Base-by-base conservation (phyloP, 306 rosid genomes). In the Spatholobus suberectus region DNA sequence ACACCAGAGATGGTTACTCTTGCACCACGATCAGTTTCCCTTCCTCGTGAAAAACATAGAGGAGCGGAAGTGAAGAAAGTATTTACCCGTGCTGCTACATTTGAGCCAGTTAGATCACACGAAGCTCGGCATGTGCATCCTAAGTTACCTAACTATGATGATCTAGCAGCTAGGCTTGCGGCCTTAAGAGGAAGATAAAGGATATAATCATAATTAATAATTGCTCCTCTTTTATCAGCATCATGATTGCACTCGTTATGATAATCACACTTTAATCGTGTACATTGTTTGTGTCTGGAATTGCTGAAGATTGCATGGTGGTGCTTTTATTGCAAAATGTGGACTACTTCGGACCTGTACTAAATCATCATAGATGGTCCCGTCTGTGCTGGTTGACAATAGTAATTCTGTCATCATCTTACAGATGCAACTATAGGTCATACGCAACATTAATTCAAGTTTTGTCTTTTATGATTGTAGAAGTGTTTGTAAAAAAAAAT, bases 91-190 rank as follows among this genome's bases (percentile, higher is more conserved):
- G 98, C 92, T 21, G 89, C 94, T 77, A 81, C 99, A 74, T 89
- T 96, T 81, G 97, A 91, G 73, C 94, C 93, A 15, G 91, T 86
- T 81, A 55, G 89, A 72, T 89, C 91, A 57, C 66, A 46, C 4
- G 88, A 77, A 44, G 91, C 97, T 69, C 78, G 81, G 76, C 98
- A 94, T 23, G 99, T 96, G 75, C 99, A 96, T 81, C 99, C 99
- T 24, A 96, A 96, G 59, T 83, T 96, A 62, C 99, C 98, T 18
- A 93, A 94, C 83, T 96, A 89, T 68, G 99, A 94, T 62, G 98
- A 92, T 88, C 86, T 96, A 84, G 89, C 97, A 78, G 93, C 96
- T 27, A 88, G 87, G 70, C 88, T 96, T 89, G 96, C 97, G 3
- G 97, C 98, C 62, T 73, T 96, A 79, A 89, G 87, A 83, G 97